These are phyloP conservation scores for Malus asiatica DNA, from an alignment of 306 rosid species.

Conservation along the genomic window DNA sequence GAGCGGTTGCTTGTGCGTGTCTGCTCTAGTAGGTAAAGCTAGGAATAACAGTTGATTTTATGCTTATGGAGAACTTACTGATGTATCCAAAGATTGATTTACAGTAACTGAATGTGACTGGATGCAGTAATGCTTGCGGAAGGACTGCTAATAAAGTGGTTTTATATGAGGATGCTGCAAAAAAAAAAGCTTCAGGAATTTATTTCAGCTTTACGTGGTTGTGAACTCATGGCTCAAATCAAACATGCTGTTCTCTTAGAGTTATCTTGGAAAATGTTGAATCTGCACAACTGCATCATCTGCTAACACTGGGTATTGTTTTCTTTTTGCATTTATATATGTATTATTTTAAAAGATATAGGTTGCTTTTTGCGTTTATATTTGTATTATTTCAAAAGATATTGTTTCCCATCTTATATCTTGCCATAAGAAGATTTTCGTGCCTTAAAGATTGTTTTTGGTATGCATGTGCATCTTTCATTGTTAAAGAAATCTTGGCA, in stretches of 20 bases:
- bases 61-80: conserved; percentile 3
- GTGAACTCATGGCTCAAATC: conserved; percentile 69
- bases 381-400: background rate
- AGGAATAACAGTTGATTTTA: conserved; percentile 2
- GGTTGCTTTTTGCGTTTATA: background rate
- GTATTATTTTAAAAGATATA: conserved; percentile 6
- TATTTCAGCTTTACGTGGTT: conserved; percentile 70
- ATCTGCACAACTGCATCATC: conserved; percentile 54
- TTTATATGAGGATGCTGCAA: conserved; percentile 85
- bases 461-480: background rate
- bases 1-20: conserved; percentile 84
- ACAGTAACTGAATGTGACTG: conserved; percentile 16
- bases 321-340: background rate
- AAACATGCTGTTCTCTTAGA: conserved; percentile 61
- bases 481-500: background rate
- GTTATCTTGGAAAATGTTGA: conserved; percentile 51
- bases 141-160: conserved; percentile 80
- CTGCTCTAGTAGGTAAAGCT: conserved; percentile 58
- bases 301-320: conserved; percentile 70
- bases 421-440: background rate
- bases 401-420: conserved; percentile 8
- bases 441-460: background rate
- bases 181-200: conserved; percentile 80
- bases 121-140: conserved; percentile 73
- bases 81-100: conserved; percentile 19